phyloP scores from a whole-genome alignment of 1,139 yeast genomes.

The Yamadazyma aaseri region DNA sequence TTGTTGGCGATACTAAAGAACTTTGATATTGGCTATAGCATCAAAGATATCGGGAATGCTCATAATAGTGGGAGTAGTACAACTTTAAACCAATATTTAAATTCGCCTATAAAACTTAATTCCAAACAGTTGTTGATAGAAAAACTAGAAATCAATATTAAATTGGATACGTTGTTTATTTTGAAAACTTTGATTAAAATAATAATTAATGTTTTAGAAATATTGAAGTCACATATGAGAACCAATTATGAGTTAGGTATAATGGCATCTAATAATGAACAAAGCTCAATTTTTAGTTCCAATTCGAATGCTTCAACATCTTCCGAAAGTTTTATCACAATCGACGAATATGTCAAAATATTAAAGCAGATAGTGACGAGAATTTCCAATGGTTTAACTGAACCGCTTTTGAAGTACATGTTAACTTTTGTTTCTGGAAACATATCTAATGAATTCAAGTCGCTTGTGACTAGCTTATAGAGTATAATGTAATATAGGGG shows the following conservation, averaged over 20 bases:
- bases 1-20: slow-evolving; percentile 36
- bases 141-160: slow-evolving; percentile 45
- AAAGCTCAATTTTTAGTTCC: slow-evolving; percentile 36
- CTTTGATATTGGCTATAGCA: slow-evolving; percentile 37
- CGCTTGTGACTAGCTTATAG: slow-evolving; percentile 22
- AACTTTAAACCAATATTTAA: slow-evolving; percentile 17
- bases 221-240: slow-evolving; percentile 20
- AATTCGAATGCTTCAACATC: slow-evolving; percentile 25
- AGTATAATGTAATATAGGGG: neutral
- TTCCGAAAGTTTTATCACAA: slow-evolving; percentile 24
- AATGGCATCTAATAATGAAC: slow-evolving; percentile 14
- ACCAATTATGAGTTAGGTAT: slow-evolving; percentile 11
- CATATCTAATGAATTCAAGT: slow-evolving; percentile 30
- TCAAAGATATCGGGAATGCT: slow-evolving; percentile 6
- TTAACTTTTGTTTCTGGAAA: slow-evolving; percentile 31
- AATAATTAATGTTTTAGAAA: slow-evolving; percentile 28
- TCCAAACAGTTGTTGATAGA: slow-evolving; percentile 45
- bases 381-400: slow-evolving; percentile 34
- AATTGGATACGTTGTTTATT: slow-evolving; percentile 40
- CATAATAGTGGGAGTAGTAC: slow-evolving; percentile 12
- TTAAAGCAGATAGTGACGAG: slow-evolving; percentile 30
- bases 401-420: slow-evolving; percentile 37
- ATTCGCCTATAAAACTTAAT: slow-evolving; percentile 42
- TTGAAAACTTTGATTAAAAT: slow-evolving; percentile 37
- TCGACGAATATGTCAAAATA: slow-evolving; percentile 35